These are phyloP conservation scores for Lachnellula occidentalis DNA, from an alignment of 2,329 filamentous ascomycete species.

Conservation along the genomic window DNA sequence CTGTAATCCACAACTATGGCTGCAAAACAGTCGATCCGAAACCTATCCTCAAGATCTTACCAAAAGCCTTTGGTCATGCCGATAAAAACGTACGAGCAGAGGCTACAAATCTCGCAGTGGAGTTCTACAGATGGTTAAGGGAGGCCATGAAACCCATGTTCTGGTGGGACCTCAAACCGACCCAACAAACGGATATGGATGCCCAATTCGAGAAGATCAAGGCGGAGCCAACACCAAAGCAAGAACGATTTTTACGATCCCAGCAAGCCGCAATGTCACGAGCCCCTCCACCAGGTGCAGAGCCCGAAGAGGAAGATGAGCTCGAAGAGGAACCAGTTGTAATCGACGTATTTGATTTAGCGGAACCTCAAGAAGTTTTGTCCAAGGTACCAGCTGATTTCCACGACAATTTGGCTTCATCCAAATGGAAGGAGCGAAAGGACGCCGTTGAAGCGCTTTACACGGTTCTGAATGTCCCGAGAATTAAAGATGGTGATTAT, in stretches of 20 bases:
- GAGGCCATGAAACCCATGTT: slow-evolving; percentile 99
- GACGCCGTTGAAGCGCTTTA: slow-evolving; percentile 83
- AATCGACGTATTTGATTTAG: slow-evolving; percentile 74
- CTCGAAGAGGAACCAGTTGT: slow-evolving; percentile 56
- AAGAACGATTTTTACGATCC: slow-evolving; percentile 79
- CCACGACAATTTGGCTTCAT: slow-evolving; percentile 74
- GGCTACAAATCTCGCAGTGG: slow-evolving; percentile 83
- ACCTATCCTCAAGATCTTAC: slow-evolving; percentile 77
- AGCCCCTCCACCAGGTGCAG: slow-evolving; percentile 56
- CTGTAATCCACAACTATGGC: slow-evolving; percentile 89
- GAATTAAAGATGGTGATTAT: slow-evolving; percentile 87
- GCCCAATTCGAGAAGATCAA: slow-evolving; percentile 92
- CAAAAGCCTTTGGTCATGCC: slow-evolving; percentile 89
- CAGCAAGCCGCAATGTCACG: slow-evolving; percentile 79
- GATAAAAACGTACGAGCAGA: slow-evolving; percentile 98
- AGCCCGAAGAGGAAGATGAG: slow-evolving; percentile 51
- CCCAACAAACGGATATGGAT: slow-evolving; percentile 91
- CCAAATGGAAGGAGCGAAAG: slow-evolving; percentile 98
- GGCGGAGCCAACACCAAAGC: slow-evolving; percentile 78
- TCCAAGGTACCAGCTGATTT: slow-evolving; percentile 79
- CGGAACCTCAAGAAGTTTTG: slow-evolving; percentile 81
- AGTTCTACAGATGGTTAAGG: slow-evolving; percentile 93
- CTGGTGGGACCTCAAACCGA: slow-evolving; percentile 90
- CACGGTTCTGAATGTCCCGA: slow-evolving; percentile 71
- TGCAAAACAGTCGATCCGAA: slow-evolving; percentile 94